Percentiles rank a stretch among this genome's conserved stretches.
phyloP scores from a whole-genome alignment of 768 basidiomycete genomes.

The Dentipellis fragilis region DNA sequence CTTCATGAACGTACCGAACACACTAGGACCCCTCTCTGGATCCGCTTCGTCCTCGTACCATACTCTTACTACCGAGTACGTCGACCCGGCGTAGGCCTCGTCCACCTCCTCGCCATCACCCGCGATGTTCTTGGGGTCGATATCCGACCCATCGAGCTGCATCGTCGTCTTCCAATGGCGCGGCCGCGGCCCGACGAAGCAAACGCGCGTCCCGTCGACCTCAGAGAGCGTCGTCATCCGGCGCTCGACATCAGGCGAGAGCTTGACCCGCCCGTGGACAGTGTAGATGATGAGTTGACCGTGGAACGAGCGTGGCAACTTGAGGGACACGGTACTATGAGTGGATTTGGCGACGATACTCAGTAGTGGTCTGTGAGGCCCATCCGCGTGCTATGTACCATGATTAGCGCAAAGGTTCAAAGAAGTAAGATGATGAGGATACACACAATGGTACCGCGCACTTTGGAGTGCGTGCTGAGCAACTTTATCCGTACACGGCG shows the following conservation, averaged over 20 bases:
- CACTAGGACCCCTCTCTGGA: neutral
- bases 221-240: neutral
- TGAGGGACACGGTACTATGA: neutral
- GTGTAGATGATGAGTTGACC: neutral
- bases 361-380: neutral
- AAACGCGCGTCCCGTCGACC: neutral
- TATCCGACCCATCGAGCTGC: neutral
- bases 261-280: neutral
- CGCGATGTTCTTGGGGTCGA: neutral
- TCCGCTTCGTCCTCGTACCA: neutral
- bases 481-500: neutral
- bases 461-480: neutral
- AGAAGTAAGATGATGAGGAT: neutral
- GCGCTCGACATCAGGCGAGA: neutral
- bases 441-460: neutral
- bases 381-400: neutral
- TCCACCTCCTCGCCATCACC: neutral
- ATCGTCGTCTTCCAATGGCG: neutral
- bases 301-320: neutral
- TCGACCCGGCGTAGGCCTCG: neutral
- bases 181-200: neutral
- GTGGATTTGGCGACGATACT: neutral
- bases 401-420: neutral
- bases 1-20: neutral
- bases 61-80: neutral